These are phyloP conservation scores for Venturia effusa DNA, from an alignment of 2,329 filamentous ascomycete species.

Conservation along the genomic window DNA sequence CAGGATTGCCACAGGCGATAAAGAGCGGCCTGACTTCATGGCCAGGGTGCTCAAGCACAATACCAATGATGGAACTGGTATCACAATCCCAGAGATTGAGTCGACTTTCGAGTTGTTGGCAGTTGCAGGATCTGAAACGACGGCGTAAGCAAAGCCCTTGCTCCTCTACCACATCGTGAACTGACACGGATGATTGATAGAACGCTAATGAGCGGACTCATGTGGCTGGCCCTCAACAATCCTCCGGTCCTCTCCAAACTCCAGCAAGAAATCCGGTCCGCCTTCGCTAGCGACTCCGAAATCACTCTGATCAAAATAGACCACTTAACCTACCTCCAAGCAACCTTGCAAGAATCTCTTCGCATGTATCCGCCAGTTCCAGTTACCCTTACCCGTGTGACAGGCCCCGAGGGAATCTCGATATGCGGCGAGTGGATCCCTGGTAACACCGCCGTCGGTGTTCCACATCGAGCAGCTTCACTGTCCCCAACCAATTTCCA, in stretches of 20 bases:
- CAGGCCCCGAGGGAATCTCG: slow-evolving; percentile 24
- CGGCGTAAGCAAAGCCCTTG: slow-evolving; percentile 18
- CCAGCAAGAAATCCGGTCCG: slow-evolving; percentile 1
- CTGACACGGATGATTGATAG: neutral
- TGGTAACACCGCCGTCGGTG: neutral
- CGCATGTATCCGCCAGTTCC: slow-evolving; percentile 36
- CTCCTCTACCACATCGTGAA: neutral
- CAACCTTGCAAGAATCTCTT: slow-evolving; percentile 35
- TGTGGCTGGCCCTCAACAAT: neutral
- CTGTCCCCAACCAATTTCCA: slow-evolving; percentile 17
- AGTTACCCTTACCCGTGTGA: slow-evolving; percentile 27
- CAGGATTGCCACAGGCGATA: slow-evolving; percentile 3
- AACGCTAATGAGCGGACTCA: slow-evolving; percentile 17
- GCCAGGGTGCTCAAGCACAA: slow-evolving; percentile 26
- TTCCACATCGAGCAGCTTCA: slow-evolving; percentile 22
- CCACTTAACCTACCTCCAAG: slow-evolving; percentile 30
- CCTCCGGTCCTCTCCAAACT: neutral
- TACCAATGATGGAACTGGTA: slow-evolving; percentile 20
- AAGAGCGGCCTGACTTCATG: slow-evolving; percentile 28
- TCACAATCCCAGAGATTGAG: slow-evolving; percentile 27
- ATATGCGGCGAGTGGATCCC: slow-evolving; percentile 30
- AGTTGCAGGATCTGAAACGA: slow-evolving; percentile 36
- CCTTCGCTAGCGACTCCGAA: slow-evolving; percentile 2
- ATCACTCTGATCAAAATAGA: slow-evolving; percentile 7
- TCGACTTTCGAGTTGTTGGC: slow-evolving; percentile 27